These are phyloP conservation scores for Boechera retrofracta DNA, from an alignment of 345 rosid genomes.

Conservation along the genomic window DNA sequence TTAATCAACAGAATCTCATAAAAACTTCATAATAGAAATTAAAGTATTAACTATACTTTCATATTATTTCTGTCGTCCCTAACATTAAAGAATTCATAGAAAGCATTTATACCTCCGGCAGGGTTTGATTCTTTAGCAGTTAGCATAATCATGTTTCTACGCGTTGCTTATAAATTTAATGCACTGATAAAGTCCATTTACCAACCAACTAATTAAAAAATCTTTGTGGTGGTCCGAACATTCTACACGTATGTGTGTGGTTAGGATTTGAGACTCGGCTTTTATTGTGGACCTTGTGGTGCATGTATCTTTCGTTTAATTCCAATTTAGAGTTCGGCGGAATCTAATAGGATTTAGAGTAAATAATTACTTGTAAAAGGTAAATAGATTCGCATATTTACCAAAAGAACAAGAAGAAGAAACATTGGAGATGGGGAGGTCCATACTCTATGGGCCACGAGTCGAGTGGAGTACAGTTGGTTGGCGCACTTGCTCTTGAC, in stretches of 20 bases:
- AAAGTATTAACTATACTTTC: conserved; percentile 5
- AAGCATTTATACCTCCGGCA: conserved; percentile 32
- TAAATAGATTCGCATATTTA: conserved; percentile 23
- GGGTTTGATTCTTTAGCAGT: conserved; percentile 16
- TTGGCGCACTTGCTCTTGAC: conserved; percentile 25
- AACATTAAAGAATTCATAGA: not conserved
- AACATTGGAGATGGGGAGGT: conserved; percentile 28
- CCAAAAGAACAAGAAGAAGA: conserved; percentile 3
- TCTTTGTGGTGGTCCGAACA: conserved; percentile 26
- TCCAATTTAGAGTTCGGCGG: conserved; percentile 28
- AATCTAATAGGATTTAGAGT: conserved; percentile 5
- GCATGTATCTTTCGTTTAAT: conserved; percentile 41
- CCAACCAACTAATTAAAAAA: conserved; percentile 26
- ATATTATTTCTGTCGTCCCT: conserved; percentile 1
- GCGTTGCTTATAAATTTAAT: conserved; percentile 21
- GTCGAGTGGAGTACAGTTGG: conserved; percentile 41
- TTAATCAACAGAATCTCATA: conserved; percentile 18
- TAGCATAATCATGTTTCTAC: conserved; percentile 30
- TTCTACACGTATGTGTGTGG: conserved; percentile 31
- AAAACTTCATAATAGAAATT: not conserved
- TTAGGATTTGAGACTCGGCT: conserved; percentile 27
- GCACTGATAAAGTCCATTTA: conserved; percentile 22
- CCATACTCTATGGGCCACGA: conserved; percentile 19
- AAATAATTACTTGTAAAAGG: not conserved
- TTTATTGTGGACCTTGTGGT: conserved; percentile 31